Evolutionary conservation across 140 eudicot genomes (phyloP), one percentile per base, ranked within the genome.

Genomic region (Cichorium intybus): DNA sequence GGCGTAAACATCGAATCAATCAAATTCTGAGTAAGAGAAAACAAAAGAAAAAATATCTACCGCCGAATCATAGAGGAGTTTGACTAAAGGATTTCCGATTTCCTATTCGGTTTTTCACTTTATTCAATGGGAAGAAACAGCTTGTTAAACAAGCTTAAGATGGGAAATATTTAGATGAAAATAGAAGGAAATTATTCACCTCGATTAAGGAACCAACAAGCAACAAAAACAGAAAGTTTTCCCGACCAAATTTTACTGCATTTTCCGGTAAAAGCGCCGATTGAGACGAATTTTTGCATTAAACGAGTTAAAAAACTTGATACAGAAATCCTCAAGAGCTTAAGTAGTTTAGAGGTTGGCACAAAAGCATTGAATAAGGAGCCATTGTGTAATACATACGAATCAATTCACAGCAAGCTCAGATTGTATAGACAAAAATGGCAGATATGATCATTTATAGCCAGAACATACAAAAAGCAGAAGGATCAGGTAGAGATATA

Each of bases 1-100:
- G 47, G 66, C 20, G 56, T 54, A 79, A 56, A 76, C 70, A 76
- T 81, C 82, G 65, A 72, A 77, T 76, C 82, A 75, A 62, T 75
- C 85, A 75, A 47, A 10, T 27, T 57, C 66, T n/a, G 65, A 29
- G 54, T 15, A 27, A 18, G 24, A 50, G 51, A 21, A 31, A 16
- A 7, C 11, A 55, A 69, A 61, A 26, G 21, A 2, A 14, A 14
- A 63, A 43, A 50, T 51, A 47, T 54, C 84, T 65, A 68, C 80
- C 80, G 85, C 79, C 79, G 61, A 76, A 81, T 41, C 67, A 69
- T n/a, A 45, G 8, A 41, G 52, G n/a, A 47, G 66, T 73, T 72
- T 66, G 80, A 72, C 82, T 68, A 59, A 39, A 50, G 47, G 39
- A 4, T 62, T 60, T 60, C 18, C 47, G 39, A 4, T 62, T 60